Evolutionary conservation across 129 eudicot species (phyloP).

Genomic region (carrot (Daucus carota)): DH1_v3.0 NC_030384.2:33217501-33218000

Average conservation of each 20-base stretch:
- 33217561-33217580: neutral
- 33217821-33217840: neutral
- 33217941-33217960: neutral
- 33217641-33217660: constrained; percentile 90
- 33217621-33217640: constrained; percentile 97
- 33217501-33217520: neutral
- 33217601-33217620: constrained; percentile 96
- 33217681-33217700: neutral
- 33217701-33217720: neutral
- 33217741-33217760: neutral
- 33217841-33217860: constrained; percentile 11
- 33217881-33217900: constrained; percentile 5
- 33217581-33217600: constrained; percentile 31
- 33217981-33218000: neutral
- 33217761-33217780: neutral
- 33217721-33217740: neutral
- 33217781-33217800: neutral
- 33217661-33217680: constrained; percentile 2
- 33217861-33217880: constrained; percentile 12
- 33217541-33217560: neutral
- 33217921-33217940: neutral
- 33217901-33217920: neutral
- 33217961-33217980: neutral
- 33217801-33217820: neutral
- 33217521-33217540: neutral